These are phyloP conservation scores for Colletotrichum shisoi DNA, from an alignment of 2,329 filamentous ascomycete genomes.

Conservation along the genomic window DNA sequence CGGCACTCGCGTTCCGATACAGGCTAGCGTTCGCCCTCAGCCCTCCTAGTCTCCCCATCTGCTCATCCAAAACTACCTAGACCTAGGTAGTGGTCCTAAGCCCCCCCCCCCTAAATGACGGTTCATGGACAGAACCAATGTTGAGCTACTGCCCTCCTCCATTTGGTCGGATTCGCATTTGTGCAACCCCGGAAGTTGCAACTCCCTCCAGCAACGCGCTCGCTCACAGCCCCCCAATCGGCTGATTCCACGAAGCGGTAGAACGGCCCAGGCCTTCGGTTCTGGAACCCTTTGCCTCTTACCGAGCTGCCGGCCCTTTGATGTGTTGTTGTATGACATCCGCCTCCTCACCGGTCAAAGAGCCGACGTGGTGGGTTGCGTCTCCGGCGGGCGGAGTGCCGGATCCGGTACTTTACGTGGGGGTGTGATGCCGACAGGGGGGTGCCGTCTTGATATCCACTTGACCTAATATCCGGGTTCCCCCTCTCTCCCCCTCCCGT, in stretches of 20 bases:
- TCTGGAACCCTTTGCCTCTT: background rate
- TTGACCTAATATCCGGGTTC: background rate
- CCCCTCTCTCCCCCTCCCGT: background rate
- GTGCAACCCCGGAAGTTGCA: background rate
- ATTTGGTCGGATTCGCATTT: background rate
- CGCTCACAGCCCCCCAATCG: background rate
- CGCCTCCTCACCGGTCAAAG: constrained; percentile 2
- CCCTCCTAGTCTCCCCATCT: background rate
- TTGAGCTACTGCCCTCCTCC: background rate
- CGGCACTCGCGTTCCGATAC: background rate
- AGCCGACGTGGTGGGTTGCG: constrained; percentile 6
- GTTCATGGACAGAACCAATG: background rate
- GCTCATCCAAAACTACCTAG: background rate
- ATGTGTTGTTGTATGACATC: background rate
- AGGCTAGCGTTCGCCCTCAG: background rate
- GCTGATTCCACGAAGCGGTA: background rate
- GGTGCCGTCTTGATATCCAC: constrained; percentile 3
- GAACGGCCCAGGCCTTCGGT: constrained; percentile 8
- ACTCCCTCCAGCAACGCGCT: background rate
- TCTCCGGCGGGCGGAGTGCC: constrained; percentile 2
- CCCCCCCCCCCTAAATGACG: background rate
- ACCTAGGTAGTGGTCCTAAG: background rate
- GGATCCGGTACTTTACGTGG: constrained; percentile 4
- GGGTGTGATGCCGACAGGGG: constrained; percentile 6
- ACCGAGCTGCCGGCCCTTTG: background rate